Percentiles rank a stretch among this genome's conserved stretches.
phyloP scores from a whole-genome alignment of 768 basidiomycete species.

The Lactifluus subvellereus region DNA sequence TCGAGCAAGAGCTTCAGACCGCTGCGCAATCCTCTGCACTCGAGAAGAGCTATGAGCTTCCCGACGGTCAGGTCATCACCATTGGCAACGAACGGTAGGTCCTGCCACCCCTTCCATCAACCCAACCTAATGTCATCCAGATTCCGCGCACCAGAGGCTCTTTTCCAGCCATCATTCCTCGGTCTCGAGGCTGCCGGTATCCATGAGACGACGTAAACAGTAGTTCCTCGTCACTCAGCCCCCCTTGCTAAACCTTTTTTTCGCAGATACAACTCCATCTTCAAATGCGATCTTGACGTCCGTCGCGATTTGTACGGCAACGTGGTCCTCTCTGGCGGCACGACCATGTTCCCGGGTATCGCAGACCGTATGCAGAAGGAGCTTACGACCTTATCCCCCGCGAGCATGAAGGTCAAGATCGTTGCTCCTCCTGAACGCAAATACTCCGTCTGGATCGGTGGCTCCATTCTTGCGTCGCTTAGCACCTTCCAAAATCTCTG shows the following conservation, averaged over 20 bases:
- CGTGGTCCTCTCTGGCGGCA: slow-evolving; percentile 68
- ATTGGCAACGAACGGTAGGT: slow-evolving; percentile 59
- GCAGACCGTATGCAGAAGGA: slow-evolving; percentile 96
- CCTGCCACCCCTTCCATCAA: background rate
- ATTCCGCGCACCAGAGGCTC: slow-evolving; percentile 52
- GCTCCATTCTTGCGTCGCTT: slow-evolving; percentile 80
- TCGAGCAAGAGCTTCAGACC: slow-evolving; percentile 88
- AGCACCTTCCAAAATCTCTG: slow-evolving; percentile 97
- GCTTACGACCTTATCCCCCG: slow-evolving; percentile 74
- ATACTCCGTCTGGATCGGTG: slow-evolving; percentile 95
- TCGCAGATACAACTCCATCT: slow-evolving; percentile 54
- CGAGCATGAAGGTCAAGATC: slow-evolving; percentile 94
- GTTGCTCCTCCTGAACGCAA: slow-evolving; percentile 91
- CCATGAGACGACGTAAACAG: slow-evolving; percentile 52
- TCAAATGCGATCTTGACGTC: slow-evolving; percentile 74
- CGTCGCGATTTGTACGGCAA: slow-evolving; percentile 77
- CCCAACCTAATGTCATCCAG: slow-evolving; percentile 25
- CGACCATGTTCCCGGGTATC: slow-evolving; percentile 87
- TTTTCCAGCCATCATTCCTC: slow-evolving; percentile 55
- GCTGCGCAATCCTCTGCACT: slow-evolving; percentile 84
- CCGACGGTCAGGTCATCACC: slow-evolving; percentile 90
- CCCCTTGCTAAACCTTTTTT: slow-evolving; percentile 3
- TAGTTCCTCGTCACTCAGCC: background rate
- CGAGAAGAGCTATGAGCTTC: slow-evolving; percentile 92
- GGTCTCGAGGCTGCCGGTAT: slow-evolving; percentile 82